These are phyloP conservation scores for Dryadomyces sulphureus DNA, from an alignment of 2,329 filamentous ascomycete species.

Conservation along the genomic window DNA sequence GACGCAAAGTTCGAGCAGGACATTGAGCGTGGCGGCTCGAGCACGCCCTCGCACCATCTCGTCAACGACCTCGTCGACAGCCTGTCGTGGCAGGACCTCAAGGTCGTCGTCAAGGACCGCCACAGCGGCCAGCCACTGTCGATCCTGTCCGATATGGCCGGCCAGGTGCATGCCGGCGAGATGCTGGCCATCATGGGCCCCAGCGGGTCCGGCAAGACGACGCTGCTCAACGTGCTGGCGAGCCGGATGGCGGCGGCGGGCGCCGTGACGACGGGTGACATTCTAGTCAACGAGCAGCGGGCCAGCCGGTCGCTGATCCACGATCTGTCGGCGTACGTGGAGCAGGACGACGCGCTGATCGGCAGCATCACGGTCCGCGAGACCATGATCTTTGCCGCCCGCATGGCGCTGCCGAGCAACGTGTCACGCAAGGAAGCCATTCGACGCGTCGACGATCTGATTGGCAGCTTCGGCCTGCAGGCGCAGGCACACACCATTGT, in stretches of 20 bases:
- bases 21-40: not conserved
- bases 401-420: constrained; percentile 40
- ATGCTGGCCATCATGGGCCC: constrained; percentile 74
- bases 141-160: constrained; percentile 49
- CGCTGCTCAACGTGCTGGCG: constrained; percentile 66
- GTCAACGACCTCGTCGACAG: not conserved
- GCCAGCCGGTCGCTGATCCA: constrained; percentile 42
- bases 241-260: constrained; percentile 34
- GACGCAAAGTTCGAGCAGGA: not conserved
- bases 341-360: constrained; percentile 76
- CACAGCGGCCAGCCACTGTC: constrained; percentile 46
- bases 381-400: constrained; percentile 64
- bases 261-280: constrained; percentile 27
- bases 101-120: constrained; percentile 61
- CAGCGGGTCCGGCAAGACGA: constrained; percentile 62
- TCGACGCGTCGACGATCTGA: constrained; percentile 47
- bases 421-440: constrained; percentile 38
- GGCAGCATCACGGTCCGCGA: constrained; percentile 69
- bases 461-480: constrained; percentile 59
- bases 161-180: constrained; percentile 52
- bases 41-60: not conserved
- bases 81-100: not conserved
- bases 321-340: constrained; percentile 60
- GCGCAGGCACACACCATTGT: constrained; percentile 55
- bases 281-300: constrained; percentile 47